Percentiles rank a stretch among this genome's conserved stretches.
These are phyloP conservation scores for Raffaelea deltoideospora DNA, from an alignment of 2,329 filamentous ascomycete species.

Conservation along the genomic window DNA sequence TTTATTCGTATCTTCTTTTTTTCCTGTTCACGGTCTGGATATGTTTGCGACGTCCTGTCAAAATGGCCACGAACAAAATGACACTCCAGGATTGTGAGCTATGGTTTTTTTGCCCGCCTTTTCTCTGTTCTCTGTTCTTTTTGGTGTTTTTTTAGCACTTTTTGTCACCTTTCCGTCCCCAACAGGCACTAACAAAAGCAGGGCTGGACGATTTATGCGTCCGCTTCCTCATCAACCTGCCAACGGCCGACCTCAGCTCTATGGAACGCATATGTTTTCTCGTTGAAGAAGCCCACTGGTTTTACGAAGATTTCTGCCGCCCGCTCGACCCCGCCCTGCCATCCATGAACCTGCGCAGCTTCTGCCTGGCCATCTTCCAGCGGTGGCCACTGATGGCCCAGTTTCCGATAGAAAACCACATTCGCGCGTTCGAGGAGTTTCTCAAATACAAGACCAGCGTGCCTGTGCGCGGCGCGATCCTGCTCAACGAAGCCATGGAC, in stretches of 20 bases:
- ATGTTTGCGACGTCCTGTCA: constrained; percentile 45
- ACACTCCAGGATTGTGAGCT: constrained; percentile 72
- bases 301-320: constrained; percentile 98
- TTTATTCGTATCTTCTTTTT: not conserved
- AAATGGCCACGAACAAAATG: constrained; percentile 66
- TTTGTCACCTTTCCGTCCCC: constrained; percentile 1
- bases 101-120: not conserved
- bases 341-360: constrained; percentile 68
- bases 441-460: constrained; percentile 88
- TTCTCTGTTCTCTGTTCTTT: constrained; percentile 1
- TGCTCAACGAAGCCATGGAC: constrained; percentile 91
- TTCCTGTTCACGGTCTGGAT: constrained; percentile 22
- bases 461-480: constrained; percentile 83
- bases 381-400: constrained; percentile 80
- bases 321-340: constrained; percentile 74
- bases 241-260: constrained; percentile 74
- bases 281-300: constrained; percentile 99
- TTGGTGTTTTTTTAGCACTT: not conserved
- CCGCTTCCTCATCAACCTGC: constrained; percentile 95
- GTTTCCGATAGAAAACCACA: constrained; percentile 64
- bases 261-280: constrained; percentile 96
- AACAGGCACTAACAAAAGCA: no score
- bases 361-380: constrained; percentile 82
- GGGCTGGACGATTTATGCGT: constrained; percentile 96
- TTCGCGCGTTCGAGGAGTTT: constrained; percentile 79